Conservation (phyloP, 108 stramenopile species). For the Cyclotella choctawhatcheeana region DNA sequence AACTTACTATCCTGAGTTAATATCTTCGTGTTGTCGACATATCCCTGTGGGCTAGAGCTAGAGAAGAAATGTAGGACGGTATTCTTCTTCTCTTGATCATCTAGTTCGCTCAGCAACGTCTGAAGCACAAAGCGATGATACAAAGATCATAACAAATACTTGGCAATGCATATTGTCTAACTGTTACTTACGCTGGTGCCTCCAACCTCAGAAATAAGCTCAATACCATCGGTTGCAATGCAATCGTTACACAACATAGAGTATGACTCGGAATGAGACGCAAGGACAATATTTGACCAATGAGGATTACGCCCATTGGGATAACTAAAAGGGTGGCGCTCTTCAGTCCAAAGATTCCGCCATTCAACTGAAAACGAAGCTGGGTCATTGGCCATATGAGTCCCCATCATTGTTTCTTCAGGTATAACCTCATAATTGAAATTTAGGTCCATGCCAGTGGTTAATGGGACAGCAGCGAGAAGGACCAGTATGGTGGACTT, state of each 20-base stretch:
- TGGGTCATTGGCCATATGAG: not conserved
- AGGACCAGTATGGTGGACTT: no score
- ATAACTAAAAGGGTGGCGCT: conserved; percentile 6
- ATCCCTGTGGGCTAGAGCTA: not conserved
- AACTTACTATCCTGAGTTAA: not conserved
- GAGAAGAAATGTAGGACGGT: not conserved
- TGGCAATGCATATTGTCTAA: not conserved
- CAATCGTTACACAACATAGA: conserved; percentile 10
- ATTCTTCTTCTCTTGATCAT: not conserved
- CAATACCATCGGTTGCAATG: conserved; percentile 10
- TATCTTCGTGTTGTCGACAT: not conserved
- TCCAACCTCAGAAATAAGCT: conserved; percentile 5
- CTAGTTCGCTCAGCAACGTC: not conserved
- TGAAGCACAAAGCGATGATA: not conserved
- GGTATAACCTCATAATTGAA: conserved; percentile 10
- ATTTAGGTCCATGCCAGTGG: no score
- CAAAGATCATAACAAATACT: not conserved
- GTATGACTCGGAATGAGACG: conserved; percentile 3
- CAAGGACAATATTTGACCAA: conserved; percentile 5
- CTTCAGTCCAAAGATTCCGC: conserved; percentile 4
- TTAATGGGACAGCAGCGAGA: no score
- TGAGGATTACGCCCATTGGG: conserved; percentile 6
- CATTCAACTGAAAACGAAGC: not conserved
- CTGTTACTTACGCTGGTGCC: not conserved
- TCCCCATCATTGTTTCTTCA: not conserved